Percentiles rank a stretch among this genome's conserved stretches.
Conservation (phyloP, 192 early-diverging fungal species). For the Coemansia sp. region DNA sequence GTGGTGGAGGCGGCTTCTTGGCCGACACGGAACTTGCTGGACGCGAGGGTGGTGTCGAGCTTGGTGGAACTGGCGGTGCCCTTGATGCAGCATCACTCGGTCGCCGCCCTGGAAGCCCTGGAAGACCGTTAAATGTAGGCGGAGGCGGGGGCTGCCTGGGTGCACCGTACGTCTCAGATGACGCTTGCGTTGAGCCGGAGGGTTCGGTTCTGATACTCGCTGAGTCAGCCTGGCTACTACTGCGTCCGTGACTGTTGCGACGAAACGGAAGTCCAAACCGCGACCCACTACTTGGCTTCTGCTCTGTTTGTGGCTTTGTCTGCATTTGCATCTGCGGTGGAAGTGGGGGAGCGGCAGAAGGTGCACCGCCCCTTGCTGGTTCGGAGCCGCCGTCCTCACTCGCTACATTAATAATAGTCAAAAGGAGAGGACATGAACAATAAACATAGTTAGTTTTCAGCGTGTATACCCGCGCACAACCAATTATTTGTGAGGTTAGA, state of each 20-base stretch:
- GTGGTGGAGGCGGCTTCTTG: constrained; percentile 42
- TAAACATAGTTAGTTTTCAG: background rate
- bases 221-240: constrained; percentile 29
- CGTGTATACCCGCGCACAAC: background rate
- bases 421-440: background rate
- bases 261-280: constrained; percentile 37
- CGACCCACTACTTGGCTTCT: constrained; percentile 23
- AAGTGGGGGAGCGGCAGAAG: constrained; percentile 1
- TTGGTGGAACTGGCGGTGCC: constrained; percentile 15
- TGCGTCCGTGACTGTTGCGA: constrained; percentile 31
- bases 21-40: constrained; percentile 26
- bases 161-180: constrained; percentile 5
- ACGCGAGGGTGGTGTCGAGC: constrained; percentile 21
- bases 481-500: background rate
- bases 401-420: constrained; percentile 21
- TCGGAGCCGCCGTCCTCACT: constrained; percentile 21
- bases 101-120: constrained; percentile 37
- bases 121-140: constrained; percentile 11
- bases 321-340: constrained; percentile 2
- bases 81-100: constrained; percentile 20
- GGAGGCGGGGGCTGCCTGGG: constrained; percentile 15
- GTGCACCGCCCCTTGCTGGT: background rate
- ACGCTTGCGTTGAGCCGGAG: constrained; percentile 1
- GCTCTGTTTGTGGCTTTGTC: constrained; percentile 6
- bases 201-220: constrained; percentile 3